A percentile compares a stretch with the other conserved stretches of the same genome.
Conservation (phyloP, 257 asterid genomes). For the Forsythia viridissima region DNA sequence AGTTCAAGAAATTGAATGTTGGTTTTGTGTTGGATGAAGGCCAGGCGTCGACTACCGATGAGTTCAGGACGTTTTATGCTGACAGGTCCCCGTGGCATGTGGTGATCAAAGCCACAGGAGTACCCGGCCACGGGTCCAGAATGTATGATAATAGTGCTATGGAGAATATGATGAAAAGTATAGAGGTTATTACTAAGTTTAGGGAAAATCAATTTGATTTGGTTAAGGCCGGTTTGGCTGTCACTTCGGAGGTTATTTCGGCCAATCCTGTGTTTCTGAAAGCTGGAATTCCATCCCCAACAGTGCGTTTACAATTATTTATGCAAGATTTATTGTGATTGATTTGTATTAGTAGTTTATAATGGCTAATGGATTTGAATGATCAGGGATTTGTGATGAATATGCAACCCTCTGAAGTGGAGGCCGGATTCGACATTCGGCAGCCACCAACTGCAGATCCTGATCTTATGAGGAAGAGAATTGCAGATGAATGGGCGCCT, state of each 20-base stretch:
- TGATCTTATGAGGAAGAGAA: conserved; percentile 62
- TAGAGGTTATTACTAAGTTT: conserved; percentile 76
- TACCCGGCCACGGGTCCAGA: conserved; percentile 86
- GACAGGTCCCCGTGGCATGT: conserved; percentile 86
- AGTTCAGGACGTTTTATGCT: conserved; percentile 84
- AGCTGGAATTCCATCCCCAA: conserved; percentile 74
- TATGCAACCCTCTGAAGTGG: conserved; percentile 95
- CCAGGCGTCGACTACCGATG: conserved; percentile 76
- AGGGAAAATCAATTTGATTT: conserved; percentile 74
- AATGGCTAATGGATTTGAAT: conserved; percentile 22
- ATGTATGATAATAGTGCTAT: conserved; percentile 75
- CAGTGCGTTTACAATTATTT: conserved; percentile 40
- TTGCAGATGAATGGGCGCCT: conserved; percentile 94
- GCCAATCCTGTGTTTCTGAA: conserved; percentile 81
- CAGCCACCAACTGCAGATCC: conserved; percentile 84
- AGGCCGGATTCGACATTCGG: conserved; percentile 87
- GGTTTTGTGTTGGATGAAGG: conserved; percentile 95
- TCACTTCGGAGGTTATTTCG: conserved; percentile 78
- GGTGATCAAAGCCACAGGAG: conserved; percentile 71
- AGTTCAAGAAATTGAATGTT: conserved; percentile 59
- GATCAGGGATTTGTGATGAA: conserved; percentile 87
- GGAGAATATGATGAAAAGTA: conserved; percentile 89
- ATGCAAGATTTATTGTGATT: conserved; percentile 12
- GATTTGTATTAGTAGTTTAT: conserved; percentile 7
- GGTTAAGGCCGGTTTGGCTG: conserved; percentile 73